These are phyloP conservation scores for Saccharomyces pastorianus DNA, from an alignment of 1,139 yeast genomes.

Conservation along the genomic window DNA sequence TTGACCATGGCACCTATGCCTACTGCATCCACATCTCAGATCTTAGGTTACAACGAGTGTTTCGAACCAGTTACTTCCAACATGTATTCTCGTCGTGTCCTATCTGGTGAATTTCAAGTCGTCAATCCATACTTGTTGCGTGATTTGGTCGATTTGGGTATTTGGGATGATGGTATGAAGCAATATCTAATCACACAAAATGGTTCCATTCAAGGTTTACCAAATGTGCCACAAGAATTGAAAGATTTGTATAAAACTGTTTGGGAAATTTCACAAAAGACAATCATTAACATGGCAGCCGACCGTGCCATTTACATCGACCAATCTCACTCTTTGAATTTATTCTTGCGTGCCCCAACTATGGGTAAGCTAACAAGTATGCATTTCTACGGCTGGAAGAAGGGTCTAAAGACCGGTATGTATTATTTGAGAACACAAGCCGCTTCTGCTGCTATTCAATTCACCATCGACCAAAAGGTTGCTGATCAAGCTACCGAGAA, in stretches of 20 bases:
- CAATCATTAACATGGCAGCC: conserved; percentile 86
- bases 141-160: conserved; percentile 72
- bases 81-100: conserved; percentile 74
- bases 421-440: conserved; percentile 93
- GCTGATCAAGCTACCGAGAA: conserved; percentile 43
- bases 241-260: conserved; percentile 84
- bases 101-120: conserved; percentile 82
- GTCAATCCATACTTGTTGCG: conserved; percentile 75
- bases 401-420: conserved; percentile 97
- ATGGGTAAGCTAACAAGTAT: conserved; percentile 87
- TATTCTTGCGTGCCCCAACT: conserved; percentile 73
- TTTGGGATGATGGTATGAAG: conserved; percentile 77
- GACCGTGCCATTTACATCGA: conserved; percentile 90
- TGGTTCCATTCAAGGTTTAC: conserved; percentile 78
- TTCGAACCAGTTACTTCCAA: conserved; percentile 88
- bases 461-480: conserved; percentile 52
- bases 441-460: conserved; percentile 84
- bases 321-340: conserved; percentile 85
- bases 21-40: conserved; percentile 90
- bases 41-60: conserved; percentile 80
- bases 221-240: conserved; percentile 65
- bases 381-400: conserved; percentile 97
- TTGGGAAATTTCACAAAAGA: conserved; percentile 91
- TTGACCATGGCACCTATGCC: conserved; percentile 90
- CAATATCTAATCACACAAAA: conserved; percentile 66